A percentile compares a stretch with the other conserved stretches of the same genome.
Evolutionary conservation across 2,329 filamentous ascomycete species (phyloP).

Genomic region (Elsinoe batatas): DNA sequence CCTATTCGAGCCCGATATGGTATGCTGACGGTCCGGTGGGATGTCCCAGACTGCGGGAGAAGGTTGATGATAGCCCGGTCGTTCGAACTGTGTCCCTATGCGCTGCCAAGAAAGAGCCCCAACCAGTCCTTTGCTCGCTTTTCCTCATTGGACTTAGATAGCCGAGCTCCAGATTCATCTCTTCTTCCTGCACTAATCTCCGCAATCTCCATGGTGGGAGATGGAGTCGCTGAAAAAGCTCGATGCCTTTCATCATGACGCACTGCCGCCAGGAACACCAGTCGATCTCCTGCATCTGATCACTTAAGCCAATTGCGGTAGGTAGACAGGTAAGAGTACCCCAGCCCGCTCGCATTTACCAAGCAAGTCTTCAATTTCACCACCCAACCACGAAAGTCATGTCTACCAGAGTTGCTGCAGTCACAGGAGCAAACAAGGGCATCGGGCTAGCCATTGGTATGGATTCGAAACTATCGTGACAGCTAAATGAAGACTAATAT

Average conservation of each 20-base stretch:
- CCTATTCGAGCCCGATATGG: not conserved
- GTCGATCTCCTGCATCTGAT: not conserved
- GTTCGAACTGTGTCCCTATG: slow-evolving; percentile 1
- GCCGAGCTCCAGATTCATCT: not conserved
- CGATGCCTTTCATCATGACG: slow-evolving; percentile 8
- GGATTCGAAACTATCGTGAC: not conserved
- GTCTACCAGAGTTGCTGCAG: slow-evolving; percentile 37
- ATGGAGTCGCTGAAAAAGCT: not conserved
- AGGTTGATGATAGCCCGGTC: not conserved
- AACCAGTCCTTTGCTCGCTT: not conserved
- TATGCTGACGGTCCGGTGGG: not conserved
- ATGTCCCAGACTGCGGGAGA: not conserved
- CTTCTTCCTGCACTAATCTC: not conserved
- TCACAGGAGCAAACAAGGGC: slow-evolving; percentile 47
- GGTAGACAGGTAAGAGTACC: not conserved
- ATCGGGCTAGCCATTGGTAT: slow-evolving; percentile 41
- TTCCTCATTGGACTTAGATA: not conserved
- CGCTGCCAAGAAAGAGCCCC: not conserved
- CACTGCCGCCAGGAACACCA: not conserved
- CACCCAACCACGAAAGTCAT: not conserved
- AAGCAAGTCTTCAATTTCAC: not conserved
- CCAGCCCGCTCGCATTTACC: not conserved
- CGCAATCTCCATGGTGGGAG: not conserved
- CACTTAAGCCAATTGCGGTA: not conserved
- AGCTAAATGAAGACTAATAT: not conserved